These are phyloP conservation scores for Diaporthe australafricana DNA, from an alignment of 2,329 filamentous ascomycete genomes.

Conservation along the genomic window DNA sequence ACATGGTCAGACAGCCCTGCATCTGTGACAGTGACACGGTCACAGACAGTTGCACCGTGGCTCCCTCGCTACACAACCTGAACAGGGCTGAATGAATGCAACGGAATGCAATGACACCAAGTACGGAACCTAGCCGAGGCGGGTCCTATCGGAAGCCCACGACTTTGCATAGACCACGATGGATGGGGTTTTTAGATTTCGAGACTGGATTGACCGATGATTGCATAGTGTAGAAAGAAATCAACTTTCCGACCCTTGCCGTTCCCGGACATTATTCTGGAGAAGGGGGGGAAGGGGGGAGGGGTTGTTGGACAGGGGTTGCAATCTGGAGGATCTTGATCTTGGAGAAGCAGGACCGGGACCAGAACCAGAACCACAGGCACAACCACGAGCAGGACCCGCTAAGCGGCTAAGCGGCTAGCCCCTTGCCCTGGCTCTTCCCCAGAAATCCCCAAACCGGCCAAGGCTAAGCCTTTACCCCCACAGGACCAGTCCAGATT, in stretches of 20 bases:
- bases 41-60: neutral
- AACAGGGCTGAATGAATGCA: slow-evolving; percentile 20
- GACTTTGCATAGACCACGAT: neutral
- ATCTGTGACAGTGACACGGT: neutral
- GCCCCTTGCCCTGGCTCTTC: slow-evolving; percentile 19
- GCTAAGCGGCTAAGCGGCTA: neutral
- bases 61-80: slow-evolving; percentile 5
- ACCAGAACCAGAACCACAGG: neutral
- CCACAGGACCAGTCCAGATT: slow-evolving; percentile 4
- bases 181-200: slow-evolving; percentile 2
- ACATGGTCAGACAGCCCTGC: neutral
- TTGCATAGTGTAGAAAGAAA: neutral
- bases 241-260: slow-evolving; percentile 30
- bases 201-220: slow-evolving; percentile 1
- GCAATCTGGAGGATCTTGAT: neutral
- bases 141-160: slow-evolving; percentile 34
- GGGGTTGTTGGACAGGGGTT: neutral
- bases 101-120: neutral
- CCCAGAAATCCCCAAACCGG: slow-evolving; percentile 21
- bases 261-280: slow-evolving; percentile 18
- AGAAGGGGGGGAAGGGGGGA: no score
- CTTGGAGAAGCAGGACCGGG: neutral
- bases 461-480: slow-evolving; percentile 31
- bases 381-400: slow-evolving; percentile 14
- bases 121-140: slow-evolving; percentile 21